Conservation (phyloP, 2,329 filamentous ascomycete genomes). For the Monilinia aucupariae region DNA sequence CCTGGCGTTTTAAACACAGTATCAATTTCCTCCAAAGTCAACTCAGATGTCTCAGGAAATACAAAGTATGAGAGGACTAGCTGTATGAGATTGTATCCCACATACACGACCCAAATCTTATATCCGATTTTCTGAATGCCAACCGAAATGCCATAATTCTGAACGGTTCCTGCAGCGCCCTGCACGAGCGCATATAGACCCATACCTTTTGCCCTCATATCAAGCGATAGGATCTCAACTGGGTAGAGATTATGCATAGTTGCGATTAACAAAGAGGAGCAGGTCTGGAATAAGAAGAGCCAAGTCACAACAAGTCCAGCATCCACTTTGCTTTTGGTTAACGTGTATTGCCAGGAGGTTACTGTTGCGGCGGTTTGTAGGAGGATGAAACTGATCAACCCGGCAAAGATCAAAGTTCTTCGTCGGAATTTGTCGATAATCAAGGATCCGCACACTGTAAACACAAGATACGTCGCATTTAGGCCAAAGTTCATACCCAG, state of each 20-base stretch:
- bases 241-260: slow-evolving; percentile 36
- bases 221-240: slow-evolving; percentile 36
- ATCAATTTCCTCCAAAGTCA: slow-evolving; percentile 68
- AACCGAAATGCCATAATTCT: slow-evolving; percentile 42
- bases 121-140: slow-evolving; percentile 44
- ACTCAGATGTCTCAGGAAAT: slow-evolving; percentile 67
- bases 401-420: slow-evolving; percentile 42
- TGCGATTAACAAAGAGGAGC: slow-evolving; percentile 42
- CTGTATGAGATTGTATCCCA: slow-evolving; percentile 45
- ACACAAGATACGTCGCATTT: slow-evolving; percentile 23
- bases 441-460: slow-evolving; percentile 22
- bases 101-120: slow-evolving; percentile 48
- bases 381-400: slow-evolving; percentile 41
- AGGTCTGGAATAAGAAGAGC: slow-evolving; percentile 46
- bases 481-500: slow-evolving; percentile 27
- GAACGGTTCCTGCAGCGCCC: slow-evolving; percentile 31
- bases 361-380: slow-evolving; percentile 44
- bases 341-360: slow-evolving; percentile 42
- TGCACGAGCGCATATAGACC: slow-evolving; percentile 31
- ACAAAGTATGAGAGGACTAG: slow-evolving; percentile 47
- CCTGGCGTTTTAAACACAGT: slow-evolving; percentile 50
- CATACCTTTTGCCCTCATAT: slow-evolving; percentile 38
- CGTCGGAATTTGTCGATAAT: slow-evolving; percentile 26
- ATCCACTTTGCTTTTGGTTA: slow-evolving; percentile 29
- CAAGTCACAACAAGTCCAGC: slow-evolving; percentile 42